A percentile compares a stretch with the other conserved stretches of the same genome.
These are phyloP conservation scores for Elaeis oleifera DNA, from an alignment of 202 grass and related monocot species.

Conservation along the genomic window DNA sequence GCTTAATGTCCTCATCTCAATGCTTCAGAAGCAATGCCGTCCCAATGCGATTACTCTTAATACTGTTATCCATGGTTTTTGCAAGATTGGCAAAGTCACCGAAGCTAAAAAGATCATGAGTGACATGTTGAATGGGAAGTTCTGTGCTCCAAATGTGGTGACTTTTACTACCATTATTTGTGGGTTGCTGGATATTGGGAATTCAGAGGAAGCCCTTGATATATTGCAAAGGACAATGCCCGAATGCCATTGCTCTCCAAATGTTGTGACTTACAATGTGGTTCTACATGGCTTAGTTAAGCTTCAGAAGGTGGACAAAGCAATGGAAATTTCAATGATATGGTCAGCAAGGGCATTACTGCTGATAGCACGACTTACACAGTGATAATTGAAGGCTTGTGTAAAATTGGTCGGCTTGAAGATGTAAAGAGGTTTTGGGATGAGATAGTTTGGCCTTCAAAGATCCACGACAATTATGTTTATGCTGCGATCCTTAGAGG, in stretches of 20 bases:
- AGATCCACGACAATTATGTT: constrained; percentile 72
- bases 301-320: constrained; percentile 37
- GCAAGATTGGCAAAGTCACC: constrained; percentile 48
- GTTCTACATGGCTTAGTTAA: constrained; percentile 48
- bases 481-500: constrained; percentile 55
- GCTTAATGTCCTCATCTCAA: constrained; percentile 60
- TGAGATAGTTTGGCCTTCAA: constrained; percentile 59
- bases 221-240: constrained; percentile 49
- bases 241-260: constrained; percentile 38
- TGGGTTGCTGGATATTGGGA: constrained; percentile 47
- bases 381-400: constrained; percentile 51
- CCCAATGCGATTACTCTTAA: constrained; percentile 83
- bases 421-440: constrained; percentile 74
- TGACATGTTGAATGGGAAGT: constrained; percentile 68
- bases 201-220: constrained; percentile 48
- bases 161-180: constrained; percentile 71
- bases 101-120: constrained; percentile 73
- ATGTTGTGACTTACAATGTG: constrained; percentile 55
- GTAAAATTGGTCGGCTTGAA: constrained; percentile 30
- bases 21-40: constrained; percentile 66
- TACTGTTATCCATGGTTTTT: constrained; percentile 80
- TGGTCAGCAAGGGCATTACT: constrained; percentile 30
- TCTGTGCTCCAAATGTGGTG: constrained; percentile 64
- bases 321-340: constrained; percentile 58
- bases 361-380: constrained; percentile 48